Percentiles rank a stretch among this genome's conserved stretches.
These are phyloP conservation scores for Tylopilus intermedius DNA, from an alignment of 768 basidiomycete genomes.

Conservation along the genomic window DNA sequence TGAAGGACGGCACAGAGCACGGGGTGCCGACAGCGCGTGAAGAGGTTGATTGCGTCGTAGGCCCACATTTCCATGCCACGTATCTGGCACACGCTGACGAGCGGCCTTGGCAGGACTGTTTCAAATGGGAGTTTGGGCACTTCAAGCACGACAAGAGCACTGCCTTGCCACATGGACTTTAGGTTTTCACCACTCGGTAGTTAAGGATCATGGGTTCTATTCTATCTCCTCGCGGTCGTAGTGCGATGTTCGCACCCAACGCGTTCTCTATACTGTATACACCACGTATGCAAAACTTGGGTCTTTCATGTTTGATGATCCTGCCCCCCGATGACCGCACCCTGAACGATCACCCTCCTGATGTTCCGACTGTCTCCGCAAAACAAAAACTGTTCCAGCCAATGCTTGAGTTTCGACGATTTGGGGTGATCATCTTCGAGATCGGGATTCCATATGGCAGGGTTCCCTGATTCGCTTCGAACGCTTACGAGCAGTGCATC, in stretches of 20 bases:
- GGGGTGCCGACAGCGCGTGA: conserved; percentile 54
- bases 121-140: conserved; percentile 68
- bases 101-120: conserved; percentile 56
- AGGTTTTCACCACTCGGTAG: not conserved
- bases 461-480: conserved; percentile 47
- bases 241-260: not conserved
- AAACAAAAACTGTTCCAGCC: conserved; percentile 80
- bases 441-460: conserved; percentile 47
- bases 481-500: conserved; percentile 80
- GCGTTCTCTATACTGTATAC: conserved; percentile 1
- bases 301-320: conserved; percentile 25
- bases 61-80: conserved; percentile 16
- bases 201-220: not conserved
- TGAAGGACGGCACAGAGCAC: conserved; percentile 33
- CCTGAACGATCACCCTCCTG: conserved; percentile 77
- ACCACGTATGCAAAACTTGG: conserved; percentile 4
- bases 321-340: conserved; percentile 69
- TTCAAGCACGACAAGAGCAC: conserved; percentile 28
- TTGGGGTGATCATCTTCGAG: conserved; percentile 30
- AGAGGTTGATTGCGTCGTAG: conserved; percentile 62
- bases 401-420: conserved; percentile 41
- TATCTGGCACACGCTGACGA: not conserved
- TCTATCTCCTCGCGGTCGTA: not conserved
- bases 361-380: conserved; percentile 87
- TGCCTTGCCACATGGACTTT: not conserved